Percentiles rank a stretch among this genome's conserved stretches.
These are phyloP conservation scores for Hippophae rhamnoides DNA, from an alignment of 306 rosid species.

Conservation along the genomic window DNA sequence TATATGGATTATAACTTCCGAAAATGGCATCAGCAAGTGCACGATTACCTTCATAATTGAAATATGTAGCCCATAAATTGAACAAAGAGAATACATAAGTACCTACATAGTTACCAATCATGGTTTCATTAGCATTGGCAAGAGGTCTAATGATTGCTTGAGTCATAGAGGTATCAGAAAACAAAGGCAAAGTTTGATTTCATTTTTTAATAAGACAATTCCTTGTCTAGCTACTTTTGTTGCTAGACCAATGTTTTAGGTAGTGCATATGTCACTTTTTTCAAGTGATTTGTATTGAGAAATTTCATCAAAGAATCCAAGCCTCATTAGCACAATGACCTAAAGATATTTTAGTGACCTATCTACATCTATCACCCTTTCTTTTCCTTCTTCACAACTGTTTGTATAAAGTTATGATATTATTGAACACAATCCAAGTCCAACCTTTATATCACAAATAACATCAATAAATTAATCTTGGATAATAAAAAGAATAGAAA, in stretches of 20 bases:
- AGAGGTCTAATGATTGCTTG: constrained; percentile 21
- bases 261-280: constrained; percentile 10
- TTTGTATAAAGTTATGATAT: no score
- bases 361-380: background rate
- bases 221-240: constrained; percentile 22
- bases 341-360: constrained; percentile 9
- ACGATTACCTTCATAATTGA: constrained; percentile 22
- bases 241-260: constrained; percentile 11
- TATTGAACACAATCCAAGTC: no score
- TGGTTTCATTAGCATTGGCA: constrained; percentile 20
- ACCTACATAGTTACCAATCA: constrained; percentile 22
- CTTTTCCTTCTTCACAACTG: no score
- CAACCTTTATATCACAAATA: no score
- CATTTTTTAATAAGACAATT: constrained; percentile 16
- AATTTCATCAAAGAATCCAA: constrained; percentile 18
- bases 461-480: no score
- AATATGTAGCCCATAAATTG: constrained; percentile 15
- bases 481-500: no score
- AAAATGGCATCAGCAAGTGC: constrained; percentile 22
- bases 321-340: constrained; percentile 16
- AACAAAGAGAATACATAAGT: no score
- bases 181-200: constrained; percentile 7
- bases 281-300: constrained; percentile 3
- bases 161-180: background rate
- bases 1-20: constrained; percentile 26